Conservation (phyloP, 495 filamentous ascomycete genomes). For the Neurospora pannonica region DNA sequence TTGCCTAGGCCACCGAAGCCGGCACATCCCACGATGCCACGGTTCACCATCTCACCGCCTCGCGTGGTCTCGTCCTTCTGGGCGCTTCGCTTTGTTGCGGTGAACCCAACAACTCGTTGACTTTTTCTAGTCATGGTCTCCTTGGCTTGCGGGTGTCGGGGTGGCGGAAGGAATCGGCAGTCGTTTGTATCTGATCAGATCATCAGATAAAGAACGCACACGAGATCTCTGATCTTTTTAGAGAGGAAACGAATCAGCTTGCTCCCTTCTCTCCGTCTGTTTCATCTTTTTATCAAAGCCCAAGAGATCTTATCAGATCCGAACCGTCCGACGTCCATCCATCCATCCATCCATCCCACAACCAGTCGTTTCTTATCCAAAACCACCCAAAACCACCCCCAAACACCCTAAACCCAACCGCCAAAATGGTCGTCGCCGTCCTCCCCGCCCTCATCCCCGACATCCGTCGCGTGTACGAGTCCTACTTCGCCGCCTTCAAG, state of each 20-base stretch:
- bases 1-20: not conserved
- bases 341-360: not conserved
- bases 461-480: conserved; percentile 25
- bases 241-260: not conserved
- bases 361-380: not conserved
- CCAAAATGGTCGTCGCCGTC: conserved; percentile 21
- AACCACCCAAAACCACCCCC: not conserved
- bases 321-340: not conserved
- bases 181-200: not conserved
- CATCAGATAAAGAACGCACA: not conserved
- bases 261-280: not conserved
- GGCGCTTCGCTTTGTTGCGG: not conserved
- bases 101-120: not conserved
- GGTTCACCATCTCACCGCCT: not conserved
- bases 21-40: not conserved
- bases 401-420: not conserved
- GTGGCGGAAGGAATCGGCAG: not conserved
- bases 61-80: not conserved
- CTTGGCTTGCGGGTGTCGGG: not conserved
- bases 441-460: conserved; percentile 29
- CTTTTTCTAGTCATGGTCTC: not conserved
- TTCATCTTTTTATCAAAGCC: not conserved
- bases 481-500: conserved; percentile 29
- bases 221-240: not conserved
- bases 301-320: not conserved